These are phyloP conservation scores for Punctularia strigosozonata DNA, from an alignment of 768 basidiomycete genomes.

Conservation along the genomic window DNA sequence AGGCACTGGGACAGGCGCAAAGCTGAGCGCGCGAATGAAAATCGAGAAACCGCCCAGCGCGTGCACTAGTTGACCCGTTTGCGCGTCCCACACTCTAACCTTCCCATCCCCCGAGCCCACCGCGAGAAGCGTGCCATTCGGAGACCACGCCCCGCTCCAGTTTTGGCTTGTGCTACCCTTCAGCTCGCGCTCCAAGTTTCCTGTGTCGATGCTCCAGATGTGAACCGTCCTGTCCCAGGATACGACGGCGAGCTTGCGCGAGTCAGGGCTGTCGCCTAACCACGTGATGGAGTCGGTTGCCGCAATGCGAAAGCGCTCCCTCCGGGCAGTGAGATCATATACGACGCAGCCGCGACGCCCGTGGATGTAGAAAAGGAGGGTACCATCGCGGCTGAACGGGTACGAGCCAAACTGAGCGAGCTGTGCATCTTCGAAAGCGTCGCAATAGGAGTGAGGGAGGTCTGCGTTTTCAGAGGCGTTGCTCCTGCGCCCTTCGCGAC, in stretches of 20 bases:
- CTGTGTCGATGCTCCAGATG: neutral
- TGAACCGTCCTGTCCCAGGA: slow-evolving; percentile 1
- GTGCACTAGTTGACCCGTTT: slow-evolving; percentile 2
- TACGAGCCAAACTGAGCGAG: neutral
- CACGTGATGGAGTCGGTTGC: neutral
- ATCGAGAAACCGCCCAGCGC: neutral
- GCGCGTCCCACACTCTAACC: slow-evolving; percentile 4
- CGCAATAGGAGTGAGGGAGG: too few species aligned
- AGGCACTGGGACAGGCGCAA: too few species aligned
- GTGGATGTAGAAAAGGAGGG: neutral
- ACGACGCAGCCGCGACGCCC: neutral
- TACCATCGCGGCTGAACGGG: neutral
- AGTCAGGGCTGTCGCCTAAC: neutral
- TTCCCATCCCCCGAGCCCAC: slow-evolving; percentile 3
- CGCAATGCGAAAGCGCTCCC: neutral
- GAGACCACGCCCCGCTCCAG: slow-evolving; percentile 2
- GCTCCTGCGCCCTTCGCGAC: neutral
- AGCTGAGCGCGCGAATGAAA: neutral
- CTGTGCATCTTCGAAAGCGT: too few species aligned
- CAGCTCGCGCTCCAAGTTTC: neutral
- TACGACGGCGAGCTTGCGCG: neutral
- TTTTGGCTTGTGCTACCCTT: neutral
- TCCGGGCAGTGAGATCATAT: neutral
- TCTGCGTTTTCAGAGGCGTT: neutral
- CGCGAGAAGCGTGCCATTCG: slow-evolving; percentile 2